Conservation (phyloP, 768 basidiomycete species). For the Boletus reticuloceps region DNA sequence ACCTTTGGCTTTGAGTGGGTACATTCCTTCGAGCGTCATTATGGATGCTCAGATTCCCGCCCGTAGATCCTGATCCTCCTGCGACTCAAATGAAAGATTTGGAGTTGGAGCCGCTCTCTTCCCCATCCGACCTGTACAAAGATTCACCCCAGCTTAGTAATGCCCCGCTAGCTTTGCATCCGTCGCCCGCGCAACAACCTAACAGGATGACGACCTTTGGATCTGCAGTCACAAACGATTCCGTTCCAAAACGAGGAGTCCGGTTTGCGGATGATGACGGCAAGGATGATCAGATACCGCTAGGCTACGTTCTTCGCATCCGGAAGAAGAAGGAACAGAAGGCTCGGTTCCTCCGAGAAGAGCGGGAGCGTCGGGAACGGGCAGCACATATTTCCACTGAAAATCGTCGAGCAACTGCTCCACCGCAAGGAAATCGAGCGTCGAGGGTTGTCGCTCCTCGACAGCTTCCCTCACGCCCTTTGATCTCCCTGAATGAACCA, state of each 20-base stretch:
- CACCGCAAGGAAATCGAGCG: slow-evolving; percentile 8
- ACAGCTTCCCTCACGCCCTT: slow-evolving; percentile 11
- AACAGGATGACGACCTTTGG: slow-evolving; percentile 2
- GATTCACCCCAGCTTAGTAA: not conserved
- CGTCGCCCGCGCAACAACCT: slow-evolving; percentile 1
- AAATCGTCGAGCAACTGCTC: slow-evolving; percentile 22
- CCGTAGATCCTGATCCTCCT: slow-evolving; percentile 24
- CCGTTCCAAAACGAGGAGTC: slow-evolving; percentile 48
- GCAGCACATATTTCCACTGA: slow-evolving; percentile 33
- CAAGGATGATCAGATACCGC: slow-evolving; percentile 66
- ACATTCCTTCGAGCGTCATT: not conserved
- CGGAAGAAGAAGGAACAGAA: slow-evolving; percentile 75
- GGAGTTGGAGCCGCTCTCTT: slow-evolving; percentile 1
- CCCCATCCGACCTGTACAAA: not conserved
- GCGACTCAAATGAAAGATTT: slow-evolving; percentile 6
- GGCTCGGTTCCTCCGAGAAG: slow-evolving; percentile 60
- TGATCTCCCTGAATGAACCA: slow-evolving; percentile 14
- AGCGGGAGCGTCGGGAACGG: slow-evolving; percentile 51
- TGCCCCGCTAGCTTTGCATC: not conserved
- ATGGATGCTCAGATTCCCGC: slow-evolving; percentile 9
- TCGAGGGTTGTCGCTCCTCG: slow-evolving; percentile 17
- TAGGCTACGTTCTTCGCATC: slow-evolving; percentile 66
- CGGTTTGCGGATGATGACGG: slow-evolving; percentile 61
- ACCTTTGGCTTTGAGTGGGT: slow-evolving; percentile 20
- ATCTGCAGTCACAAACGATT: slow-evolving; percentile 9